These are phyloP conservation scores for Spergularia marina DNA, from an alignment of 148 eudicot genomes.

Conservation along the genomic window DNA sequence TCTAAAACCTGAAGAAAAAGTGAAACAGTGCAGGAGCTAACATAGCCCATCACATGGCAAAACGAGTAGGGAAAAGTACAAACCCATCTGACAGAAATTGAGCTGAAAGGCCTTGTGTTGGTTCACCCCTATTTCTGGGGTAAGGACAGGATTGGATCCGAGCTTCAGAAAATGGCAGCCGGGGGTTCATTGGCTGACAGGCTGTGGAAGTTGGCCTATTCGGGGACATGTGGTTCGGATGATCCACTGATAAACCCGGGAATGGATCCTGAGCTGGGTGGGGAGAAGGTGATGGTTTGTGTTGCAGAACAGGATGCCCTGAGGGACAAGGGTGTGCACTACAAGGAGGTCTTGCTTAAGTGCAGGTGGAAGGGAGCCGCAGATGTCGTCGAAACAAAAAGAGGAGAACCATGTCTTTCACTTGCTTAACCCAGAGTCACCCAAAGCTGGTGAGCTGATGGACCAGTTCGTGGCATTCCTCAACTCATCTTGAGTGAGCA, in stretches of 20 bases:
- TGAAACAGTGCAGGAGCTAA: conserved; percentile 61
- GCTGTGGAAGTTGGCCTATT: conserved; percentile 36
- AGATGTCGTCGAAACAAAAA: conserved; percentile 36
- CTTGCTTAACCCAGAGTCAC: conserved; percentile 28
- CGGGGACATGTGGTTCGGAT: conserved; percentile 25
- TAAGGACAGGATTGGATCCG: conserved; percentile 23
- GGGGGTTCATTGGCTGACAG: neutral
- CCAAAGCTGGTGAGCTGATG: conserved; percentile 28
- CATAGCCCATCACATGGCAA: conserved; percentile 30
- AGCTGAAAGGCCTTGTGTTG: conserved; percentile 26
- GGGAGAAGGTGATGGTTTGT: conserved; percentile 36
- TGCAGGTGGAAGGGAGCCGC: conserved; percentile 42
- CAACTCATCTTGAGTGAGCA: conserved; percentile 11
- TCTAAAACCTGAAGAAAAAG: neutral
- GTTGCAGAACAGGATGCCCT: conserved; percentile 44
- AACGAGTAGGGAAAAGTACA: conserved; percentile 13
- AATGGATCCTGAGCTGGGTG: conserved; percentile 28
- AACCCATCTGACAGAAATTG: neutral
- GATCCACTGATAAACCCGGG: conserved; percentile 45
- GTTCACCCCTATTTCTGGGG: conserved; percentile 28
- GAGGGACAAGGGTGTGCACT: conserved; percentile 34
- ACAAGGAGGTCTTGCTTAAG: conserved; percentile 30
- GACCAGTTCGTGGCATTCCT: conserved; percentile 30
- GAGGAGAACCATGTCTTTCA: conserved; percentile 51
- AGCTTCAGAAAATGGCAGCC: neutral